Evolutionary conservation across 768 basidiomycete species (phyloP).

Genomic region (Leccinum arenicola): DNA sequence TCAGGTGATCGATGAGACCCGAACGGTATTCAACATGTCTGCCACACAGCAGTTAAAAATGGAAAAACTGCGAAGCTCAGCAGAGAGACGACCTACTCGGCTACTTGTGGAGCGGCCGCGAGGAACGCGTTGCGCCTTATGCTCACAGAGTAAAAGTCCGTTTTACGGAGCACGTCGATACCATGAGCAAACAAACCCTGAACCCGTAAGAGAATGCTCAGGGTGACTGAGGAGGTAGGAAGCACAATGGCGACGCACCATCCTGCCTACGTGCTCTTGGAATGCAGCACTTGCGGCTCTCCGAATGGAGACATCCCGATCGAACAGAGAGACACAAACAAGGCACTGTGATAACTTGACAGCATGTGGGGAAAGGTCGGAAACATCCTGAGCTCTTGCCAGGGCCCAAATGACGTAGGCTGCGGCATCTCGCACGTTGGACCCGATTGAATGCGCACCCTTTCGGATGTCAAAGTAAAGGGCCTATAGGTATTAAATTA

Average conservation of each 20-base stretch:
- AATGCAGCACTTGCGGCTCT: conserved; percentile 96
- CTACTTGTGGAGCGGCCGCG: conserved; percentile 82
- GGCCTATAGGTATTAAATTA: conserved; percentile 50
- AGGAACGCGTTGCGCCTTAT: conserved; percentile 81
- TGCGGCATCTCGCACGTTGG: conserved; percentile 92
- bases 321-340: conserved; percentile 80
- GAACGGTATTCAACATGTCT: conserved; percentile 79
- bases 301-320: conserved; percentile 92
- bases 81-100: conserved; percentile 57
- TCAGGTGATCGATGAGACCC: conserved; percentile 67
- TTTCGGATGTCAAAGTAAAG: conserved; percentile 90
- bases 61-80: conserved; percentile 1
- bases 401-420: conserved; percentile 95
- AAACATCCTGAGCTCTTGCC: conserved; percentile 69
- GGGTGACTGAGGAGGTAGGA: conserved; percentile 4
- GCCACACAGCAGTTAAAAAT: conserved; percentile 10
- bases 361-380: conserved; percentile 59
- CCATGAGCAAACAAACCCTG: conserved; percentile 92
- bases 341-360: conserved; percentile 64
- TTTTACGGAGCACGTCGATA: conserved; percentile 87
- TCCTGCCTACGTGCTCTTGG: conserved; percentile 94
- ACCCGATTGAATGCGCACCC: conserved; percentile 90
- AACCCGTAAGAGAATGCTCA: conserved; percentile 20
- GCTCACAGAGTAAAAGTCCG: conserved; percentile 94
- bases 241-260: conserved; percentile 49